Evolutionary conservation across 352 stramenopile species (phyloP).

Genomic region (Thraustochytrium striatum): DNA sequence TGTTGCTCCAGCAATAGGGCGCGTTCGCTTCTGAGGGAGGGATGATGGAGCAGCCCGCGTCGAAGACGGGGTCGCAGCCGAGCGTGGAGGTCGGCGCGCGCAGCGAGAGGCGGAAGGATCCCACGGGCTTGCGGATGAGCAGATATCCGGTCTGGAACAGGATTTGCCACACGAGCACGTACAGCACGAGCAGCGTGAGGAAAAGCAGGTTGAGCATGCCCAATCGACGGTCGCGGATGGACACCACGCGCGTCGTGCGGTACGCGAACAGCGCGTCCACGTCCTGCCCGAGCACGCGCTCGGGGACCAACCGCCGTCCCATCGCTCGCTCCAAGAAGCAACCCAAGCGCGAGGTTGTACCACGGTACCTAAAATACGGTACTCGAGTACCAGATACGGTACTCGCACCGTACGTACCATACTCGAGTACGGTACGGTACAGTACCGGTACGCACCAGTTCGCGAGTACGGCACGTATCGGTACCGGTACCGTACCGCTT

Average conservation of each 20-base stretch:
- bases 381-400: too few species aligned
- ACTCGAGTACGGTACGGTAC: too few species aligned
- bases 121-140: neutral
- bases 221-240: constrained; percentile 16
- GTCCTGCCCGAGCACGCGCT: constrained; percentile 9
- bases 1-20: too few species aligned
- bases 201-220: constrained; percentile 35
- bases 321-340: too few species aligned
- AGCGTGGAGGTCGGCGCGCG: constrained; percentile 1
- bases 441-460: too few species aligned
- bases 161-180: constrained; percentile 42
- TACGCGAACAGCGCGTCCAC: constrained; percentile 37
- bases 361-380: too few species aligned
- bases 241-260: constrained; percentile 13
- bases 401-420: too few species aligned
- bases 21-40: too few species aligned
- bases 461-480: too few species aligned
- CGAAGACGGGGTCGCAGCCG: constrained; percentile 24
- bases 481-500: too few species aligned
- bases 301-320: too few species aligned
- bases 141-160: constrained; percentile 42
- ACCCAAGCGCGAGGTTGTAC: too few species aligned
- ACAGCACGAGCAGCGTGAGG: neutral
- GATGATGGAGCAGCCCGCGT: constrained; percentile 30
- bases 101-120: constrained; percentile 8